Conservation (phyloP, 2,329 filamentous ascomycete genomes). For the Clonostachys sp. region DNA sequence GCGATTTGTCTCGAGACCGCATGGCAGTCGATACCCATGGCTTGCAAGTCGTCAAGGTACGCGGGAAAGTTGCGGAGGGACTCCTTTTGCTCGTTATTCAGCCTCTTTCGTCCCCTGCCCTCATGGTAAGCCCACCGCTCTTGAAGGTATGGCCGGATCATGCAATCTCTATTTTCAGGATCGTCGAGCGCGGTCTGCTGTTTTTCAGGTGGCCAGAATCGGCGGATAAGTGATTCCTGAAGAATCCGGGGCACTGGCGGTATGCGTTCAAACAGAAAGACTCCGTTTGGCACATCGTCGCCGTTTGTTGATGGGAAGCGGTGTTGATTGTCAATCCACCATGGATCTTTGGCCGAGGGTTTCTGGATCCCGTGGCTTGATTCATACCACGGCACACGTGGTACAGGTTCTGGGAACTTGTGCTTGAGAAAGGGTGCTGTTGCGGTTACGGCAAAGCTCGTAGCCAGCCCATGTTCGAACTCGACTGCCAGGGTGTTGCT, state of each 20-base stretch:
- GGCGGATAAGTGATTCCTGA: slow-evolving; percentile 3
- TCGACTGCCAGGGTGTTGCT: slow-evolving; percentile 2
- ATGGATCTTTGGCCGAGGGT: slow-evolving; percentile 1
- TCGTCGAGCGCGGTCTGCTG: slow-evolving; percentile 3
- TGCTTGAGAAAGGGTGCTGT: slow-evolving; percentile 1
- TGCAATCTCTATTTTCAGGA: slow-evolving; percentile 4
- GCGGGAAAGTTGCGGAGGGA: slow-evolving; percentile 5
- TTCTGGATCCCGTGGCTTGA: slow-evolving; percentile 5
- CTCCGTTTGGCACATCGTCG: slow-evolving; percentile 5
- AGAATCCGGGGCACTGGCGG: slow-evolving; percentile 4
- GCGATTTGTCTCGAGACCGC: slow-evolving; percentile 4
- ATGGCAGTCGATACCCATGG: slow-evolving; percentile 3
- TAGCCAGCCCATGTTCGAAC: slow-evolving; percentile 4
- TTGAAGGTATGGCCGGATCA: slow-evolving; percentile 5
- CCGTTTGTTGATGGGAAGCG: slow-evolving; percentile 4
- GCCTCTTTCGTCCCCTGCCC: slow-evolving; percentile 2
- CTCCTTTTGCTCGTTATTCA: slow-evolving; percentile 6
- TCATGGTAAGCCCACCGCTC: slow-evolving; percentile 4
- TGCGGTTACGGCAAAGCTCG: slow-evolving; percentile 4
- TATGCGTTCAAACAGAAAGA: slow-evolving; percentile 5
- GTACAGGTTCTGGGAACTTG: slow-evolving; percentile 2
- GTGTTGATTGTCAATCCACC: slow-evolving; percentile 3
- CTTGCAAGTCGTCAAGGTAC: slow-evolving; percentile 4
- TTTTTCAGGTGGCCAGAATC: slow-evolving; percentile 1
- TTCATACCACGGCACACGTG: slow-evolving; percentile 5